phyloP scores from a whole-genome alignment of 2,329 filamentous ascomycete genomes.

The Ceratocystis harringtonii region DNA sequence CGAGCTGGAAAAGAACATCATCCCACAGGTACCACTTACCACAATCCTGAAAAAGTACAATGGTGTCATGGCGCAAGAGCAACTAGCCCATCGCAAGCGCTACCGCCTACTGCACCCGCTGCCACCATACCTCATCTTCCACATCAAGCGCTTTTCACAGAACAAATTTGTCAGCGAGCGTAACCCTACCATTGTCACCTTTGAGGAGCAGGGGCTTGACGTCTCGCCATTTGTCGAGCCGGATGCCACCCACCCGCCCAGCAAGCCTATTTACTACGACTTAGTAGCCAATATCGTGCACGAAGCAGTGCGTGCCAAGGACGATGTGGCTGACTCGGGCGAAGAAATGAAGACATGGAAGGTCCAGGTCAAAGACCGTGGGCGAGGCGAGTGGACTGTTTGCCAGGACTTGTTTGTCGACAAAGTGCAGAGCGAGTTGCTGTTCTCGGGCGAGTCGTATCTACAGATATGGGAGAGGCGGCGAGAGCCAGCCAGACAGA shows the following conservation, averaged over 20 bases:
- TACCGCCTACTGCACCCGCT: slow-evolving; percentile 83
- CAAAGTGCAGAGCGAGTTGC: slow-evolving; percentile 69
- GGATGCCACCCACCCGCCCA: slow-evolving; percentile 51
- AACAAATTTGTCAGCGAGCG: slow-evolving; percentile 96
- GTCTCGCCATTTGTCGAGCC: slow-evolving; percentile 86
- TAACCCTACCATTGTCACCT: slow-evolving; percentile 96
- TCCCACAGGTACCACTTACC: slow-evolving; percentile 75
- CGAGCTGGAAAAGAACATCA: slow-evolving; percentile 86
- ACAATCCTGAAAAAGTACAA: slow-evolving; percentile 86
- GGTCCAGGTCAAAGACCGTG: slow-evolving; percentile 72
- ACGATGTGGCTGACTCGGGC: slow-evolving; percentile 77
- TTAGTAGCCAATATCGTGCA: slow-evolving; percentile 89
- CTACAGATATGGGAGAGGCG: slow-evolving; percentile 91
- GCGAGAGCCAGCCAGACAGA: slow-evolving; percentile 28
- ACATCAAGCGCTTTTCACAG: slow-evolving; percentile 90
- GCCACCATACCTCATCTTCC: slow-evolving; percentile 80
- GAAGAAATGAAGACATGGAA: slow-evolving; percentile 88
- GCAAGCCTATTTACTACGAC: slow-evolving; percentile 86
- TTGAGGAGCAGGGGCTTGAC: slow-evolving; percentile 69
- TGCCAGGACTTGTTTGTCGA: slow-evolving; percentile 91
- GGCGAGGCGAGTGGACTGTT: slow-evolving; percentile 75
- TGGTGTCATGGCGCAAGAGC: slow-evolving; percentile 72
- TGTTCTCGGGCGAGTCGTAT: slow-evolving; percentile 90
- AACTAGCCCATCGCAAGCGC: slow-evolving; percentile 71
- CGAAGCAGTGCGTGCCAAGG: slow-evolving; percentile 61